Evolutionary conservation across 805 yeast species (phyloP), one percentile per base, ranked within the genome.

Genomic region (Lachancea lanzarotensis): DNA sequence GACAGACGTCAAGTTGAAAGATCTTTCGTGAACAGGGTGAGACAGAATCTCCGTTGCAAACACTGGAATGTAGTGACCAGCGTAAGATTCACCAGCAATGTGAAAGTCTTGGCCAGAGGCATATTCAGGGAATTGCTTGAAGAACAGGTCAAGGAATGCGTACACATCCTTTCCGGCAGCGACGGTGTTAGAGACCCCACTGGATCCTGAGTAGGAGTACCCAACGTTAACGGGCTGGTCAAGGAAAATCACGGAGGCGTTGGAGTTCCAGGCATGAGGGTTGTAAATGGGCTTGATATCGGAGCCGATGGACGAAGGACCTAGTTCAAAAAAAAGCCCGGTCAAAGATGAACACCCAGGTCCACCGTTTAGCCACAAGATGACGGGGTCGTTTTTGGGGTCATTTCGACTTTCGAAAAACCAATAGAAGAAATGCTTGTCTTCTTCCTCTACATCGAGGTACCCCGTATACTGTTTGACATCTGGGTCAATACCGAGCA

Each of bases 271-370:
- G 8, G 93, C 76, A 66, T 79, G 68, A 18, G 89, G 89, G 69
- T 87, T 87, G 66, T 68, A 67, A 35, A 74, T 72, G 18, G 90
- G 90, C 56, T 76, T 75, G 48, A 81, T 62, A 22, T 82, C 76
- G 35, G 76, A 63, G 47, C 72, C 75, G 50, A 87, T 79, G 18
- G 81, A 72, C 2, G 95, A 73, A 13, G 95, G 91, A 25, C 96
- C 95, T 55, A 87, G 73, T 63, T 88, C 96, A 62, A 86, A 85
- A 61, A 87, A 83, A 53, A 85, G 73, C 0, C 95, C 95, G 12
- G 95, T 85, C 67, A 86, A 67, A 10, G 95, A 85, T 13, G 95
- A 84, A 68, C 96, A 88, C 3, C 96, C 96, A 36, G 96, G 96
- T 15, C 96, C 96, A 55, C 96, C 96, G 61, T 88, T 88, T 60